These are phyloP conservation scores for Colletotrichum limetticola DNA, from an alignment of 2,329 filamentous ascomycete genomes.

Conservation along the genomic window DNA sequence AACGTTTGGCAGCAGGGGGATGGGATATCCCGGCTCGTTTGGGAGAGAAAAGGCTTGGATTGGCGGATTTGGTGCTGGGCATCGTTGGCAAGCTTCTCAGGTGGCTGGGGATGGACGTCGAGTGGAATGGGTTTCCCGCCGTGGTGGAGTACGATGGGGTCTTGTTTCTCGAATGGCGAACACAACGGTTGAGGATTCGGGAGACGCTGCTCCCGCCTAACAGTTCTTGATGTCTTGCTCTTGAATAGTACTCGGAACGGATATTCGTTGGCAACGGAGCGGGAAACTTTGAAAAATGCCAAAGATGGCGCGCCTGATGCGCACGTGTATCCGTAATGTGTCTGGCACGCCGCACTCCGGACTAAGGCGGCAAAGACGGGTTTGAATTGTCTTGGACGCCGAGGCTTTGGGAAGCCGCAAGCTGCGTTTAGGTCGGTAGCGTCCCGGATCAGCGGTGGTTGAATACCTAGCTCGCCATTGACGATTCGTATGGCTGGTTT, in stretches of 20 bases:
- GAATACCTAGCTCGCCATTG: neutral
- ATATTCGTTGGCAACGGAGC: neutral
- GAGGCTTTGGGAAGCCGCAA: conserved; percentile 5
- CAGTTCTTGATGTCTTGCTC: conserved; percentile 1
- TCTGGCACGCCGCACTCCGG: neutral
- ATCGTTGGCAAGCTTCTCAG: conserved; percentile 16
- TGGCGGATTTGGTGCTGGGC: conserved; percentile 10
- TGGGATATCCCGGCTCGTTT: conserved; percentile 9
- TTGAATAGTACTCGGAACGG: neutral
- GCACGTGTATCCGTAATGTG: neutral
- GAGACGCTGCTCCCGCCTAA: conserved; percentile 1
- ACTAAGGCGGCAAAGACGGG: neutral
- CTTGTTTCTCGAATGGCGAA: conserved; percentile 4
- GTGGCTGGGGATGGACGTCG: conserved; percentile 24
- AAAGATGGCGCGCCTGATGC: conserved; percentile 1
- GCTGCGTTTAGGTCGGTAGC: neutral
- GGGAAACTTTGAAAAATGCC: neutral
- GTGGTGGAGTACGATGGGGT: conserved; percentile 14
- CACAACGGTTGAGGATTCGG: conserved; percentile 3
- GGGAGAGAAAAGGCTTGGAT: conserved; percentile 8
- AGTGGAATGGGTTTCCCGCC: conserved; percentile 24
- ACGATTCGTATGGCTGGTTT: conserved; percentile 13
- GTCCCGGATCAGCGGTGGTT: neutral
- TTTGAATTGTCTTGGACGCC: neutral
- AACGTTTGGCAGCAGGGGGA: neutral